Evolutionary conservation across 2,329 filamentous ascomycete species (phyloP).

Genomic region (Diplodia seriata): DNA sequence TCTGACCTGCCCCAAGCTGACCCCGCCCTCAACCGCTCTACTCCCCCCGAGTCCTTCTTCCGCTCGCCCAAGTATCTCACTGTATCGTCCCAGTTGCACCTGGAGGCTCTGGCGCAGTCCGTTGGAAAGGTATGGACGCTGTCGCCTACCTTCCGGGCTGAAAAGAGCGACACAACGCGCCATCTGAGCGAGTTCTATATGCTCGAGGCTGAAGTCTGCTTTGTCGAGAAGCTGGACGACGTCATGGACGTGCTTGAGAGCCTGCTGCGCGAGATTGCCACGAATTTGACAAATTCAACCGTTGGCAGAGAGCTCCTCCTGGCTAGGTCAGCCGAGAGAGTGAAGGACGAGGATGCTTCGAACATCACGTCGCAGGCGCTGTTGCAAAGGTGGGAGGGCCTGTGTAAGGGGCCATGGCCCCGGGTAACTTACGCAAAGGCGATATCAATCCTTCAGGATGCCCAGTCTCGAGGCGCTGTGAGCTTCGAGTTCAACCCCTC

Average conservation of each 20-base stretch:
- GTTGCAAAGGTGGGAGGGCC: conserved; percentile 72
- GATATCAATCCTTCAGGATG: conserved; percentile 69
- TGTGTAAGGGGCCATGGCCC: conserved; percentile 77
- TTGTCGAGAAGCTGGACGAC: conserved; percentile 70
- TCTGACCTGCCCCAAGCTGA: conserved; percentile 39
- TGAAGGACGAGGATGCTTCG: conserved; percentile 40
- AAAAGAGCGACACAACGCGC: conserved; percentile 88
- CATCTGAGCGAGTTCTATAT: conserved; percentile 99
- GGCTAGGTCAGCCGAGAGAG: conserved; percentile 51
- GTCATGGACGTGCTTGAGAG: conserved; percentile 83
- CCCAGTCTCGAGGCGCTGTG: conserved; percentile 57
- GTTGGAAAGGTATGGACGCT: conserved; percentile 92
- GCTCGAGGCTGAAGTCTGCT: conserved; percentile 90
- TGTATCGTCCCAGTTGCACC: conserved; percentile 91
- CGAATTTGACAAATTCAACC: conserved; percentile 56
- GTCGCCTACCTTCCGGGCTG: conserved; percentile 91
- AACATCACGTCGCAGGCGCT: conserved; percentile 61
- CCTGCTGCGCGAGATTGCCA: conserved; percentile 69
- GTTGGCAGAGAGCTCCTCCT: conserved; percentile 64
- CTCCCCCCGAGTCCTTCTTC: conserved; percentile 70
- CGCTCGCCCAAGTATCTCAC: conserved; percentile 89
- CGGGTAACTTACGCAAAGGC: conserved; percentile 84
- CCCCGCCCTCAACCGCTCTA: background rate
- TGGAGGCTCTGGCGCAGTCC: conserved; percentile 89
- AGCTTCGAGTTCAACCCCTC: conserved; percentile 71